Base-by-base conservation (phyloP, 257 asterid genomes). In the Gynochthodes officinalis region DNA sequence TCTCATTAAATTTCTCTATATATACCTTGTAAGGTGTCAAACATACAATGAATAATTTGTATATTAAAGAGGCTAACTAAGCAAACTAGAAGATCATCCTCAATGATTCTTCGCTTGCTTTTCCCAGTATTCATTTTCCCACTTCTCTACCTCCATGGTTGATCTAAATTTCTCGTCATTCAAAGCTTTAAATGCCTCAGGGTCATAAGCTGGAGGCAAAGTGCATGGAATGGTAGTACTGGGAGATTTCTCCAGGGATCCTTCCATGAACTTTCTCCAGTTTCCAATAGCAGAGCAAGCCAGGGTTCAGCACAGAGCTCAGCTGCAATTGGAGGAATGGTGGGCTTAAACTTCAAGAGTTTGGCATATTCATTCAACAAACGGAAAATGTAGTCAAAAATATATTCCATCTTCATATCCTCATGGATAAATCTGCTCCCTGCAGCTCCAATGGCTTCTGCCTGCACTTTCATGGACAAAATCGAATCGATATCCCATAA, bases 351-450 rank as follows among this genome's bases (percentile, higher is more conserved):
- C 68, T 73, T 89, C 72, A 88, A 59, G 55, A 90, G 88, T 82
- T 88, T 90, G 19, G 85, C 89, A 35, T 93, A 93, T 68, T 89
- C 96, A 39, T 79, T 89, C 35, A 93, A 46, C 55, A 90, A 77
- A 77, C 90, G 96, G 63, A 90, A 86, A 59, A 90, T 90, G 79
- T 93, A 93, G 57, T 89, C 97, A 19, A 80, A 93, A 15, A 93
- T 81, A 21, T 83, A 80, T 67, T 93, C 97, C 90, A 93, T 90
- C 72, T 78, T 93, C 83, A 90, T 16, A 58, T 88, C 96, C 9
- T 93, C 89, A 0, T 93, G 94, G 64, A 93, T 81, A 78, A 86
- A 90, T 7, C 83, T 61, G 68, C 98, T 86, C 74, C 96, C 97
- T 1, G 89, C 88, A 73, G 83, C 86, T 6, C 98, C 98, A 33